Percentiles rank a stretch among this genome's conserved stretches.
Conservation (phyloP, 129 eudicot species). For the Cynara cardunculus region DNA sequence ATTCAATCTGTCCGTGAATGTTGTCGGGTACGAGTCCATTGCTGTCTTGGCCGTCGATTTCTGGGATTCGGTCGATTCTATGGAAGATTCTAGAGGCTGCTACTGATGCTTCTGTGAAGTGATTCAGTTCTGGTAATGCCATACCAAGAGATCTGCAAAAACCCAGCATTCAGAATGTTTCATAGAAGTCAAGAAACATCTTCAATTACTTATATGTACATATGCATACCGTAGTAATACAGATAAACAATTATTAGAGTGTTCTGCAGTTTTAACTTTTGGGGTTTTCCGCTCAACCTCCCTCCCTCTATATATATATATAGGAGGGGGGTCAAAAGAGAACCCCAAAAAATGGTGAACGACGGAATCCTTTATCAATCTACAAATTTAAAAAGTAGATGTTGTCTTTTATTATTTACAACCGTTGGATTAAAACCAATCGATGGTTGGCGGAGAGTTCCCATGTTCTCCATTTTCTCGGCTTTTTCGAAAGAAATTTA, state of each 20-base stretch:
- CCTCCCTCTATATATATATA: too few species aligned
- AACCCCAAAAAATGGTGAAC: too few species aligned
- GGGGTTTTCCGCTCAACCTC: too few species aligned
- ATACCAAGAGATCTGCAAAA: constrained; percentile 79
- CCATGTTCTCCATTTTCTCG: background rate
- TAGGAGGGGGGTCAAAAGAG: too few species aligned
- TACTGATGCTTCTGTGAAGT: constrained; percentile 87
- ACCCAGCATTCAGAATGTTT: background rate
- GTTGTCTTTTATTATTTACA: too few species aligned
- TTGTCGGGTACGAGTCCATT: constrained; percentile 48
- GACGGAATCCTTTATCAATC: too few species aligned
- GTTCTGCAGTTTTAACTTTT: too few species aligned
- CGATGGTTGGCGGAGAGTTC: background rate
- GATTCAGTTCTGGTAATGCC: constrained; percentile 87
- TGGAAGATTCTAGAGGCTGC: constrained; percentile 79
- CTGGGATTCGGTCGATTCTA: constrained; percentile 66
- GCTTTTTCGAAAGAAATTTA: background rate
- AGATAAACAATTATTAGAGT: too few species aligned
- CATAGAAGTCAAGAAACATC: too few species aligned
- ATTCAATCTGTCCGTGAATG: constrained; percentile 67
- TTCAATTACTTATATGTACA: too few species aligned
- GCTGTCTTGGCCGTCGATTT: constrained; percentile 58
- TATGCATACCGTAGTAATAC: too few species aligned
- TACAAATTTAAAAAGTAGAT: too few species aligned
- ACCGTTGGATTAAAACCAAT: background rate